These are phyloP conservation scores for Excoecaria agallocha DNA, from an alignment of 345 rosid genomes.

Conservation along the genomic window DNA sequence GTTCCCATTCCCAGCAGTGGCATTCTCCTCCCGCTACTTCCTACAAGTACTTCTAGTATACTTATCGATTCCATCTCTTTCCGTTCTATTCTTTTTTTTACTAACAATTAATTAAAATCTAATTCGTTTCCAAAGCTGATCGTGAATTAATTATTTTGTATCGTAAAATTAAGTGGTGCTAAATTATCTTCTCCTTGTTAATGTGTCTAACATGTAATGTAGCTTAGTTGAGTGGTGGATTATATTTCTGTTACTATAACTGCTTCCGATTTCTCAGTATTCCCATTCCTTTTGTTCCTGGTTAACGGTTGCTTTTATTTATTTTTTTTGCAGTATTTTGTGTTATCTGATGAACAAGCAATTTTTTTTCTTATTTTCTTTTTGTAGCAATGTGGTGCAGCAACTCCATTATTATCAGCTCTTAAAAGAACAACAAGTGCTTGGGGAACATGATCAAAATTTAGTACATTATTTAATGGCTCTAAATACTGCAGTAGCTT, in stretches of 20 bases:
- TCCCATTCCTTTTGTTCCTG: constrained; percentile 6
- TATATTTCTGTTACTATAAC: background rate
- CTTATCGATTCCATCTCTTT: constrained; percentile 11
- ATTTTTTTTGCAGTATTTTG: too few relatives aligned
- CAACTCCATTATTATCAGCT: too few relatives aligned
- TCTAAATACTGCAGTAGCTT: too few relatives aligned
- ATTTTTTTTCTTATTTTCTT: too few relatives aligned
- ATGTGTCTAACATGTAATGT: constrained; percentile 13
- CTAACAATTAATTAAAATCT: too few relatives aligned
- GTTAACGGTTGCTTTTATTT: background rate
- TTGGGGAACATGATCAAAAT: too few relatives aligned
- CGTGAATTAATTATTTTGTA: background rate
- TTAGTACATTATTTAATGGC: too few relatives aligned
- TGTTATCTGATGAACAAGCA: too few relatives aligned
- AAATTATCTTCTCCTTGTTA: background rate
- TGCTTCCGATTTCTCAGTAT: background rate
- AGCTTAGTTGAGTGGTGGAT: constrained; percentile 9
- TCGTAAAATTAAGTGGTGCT: background rate
- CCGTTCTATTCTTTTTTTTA: too few relatives aligned
- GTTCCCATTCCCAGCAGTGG: constrained; percentile 34
- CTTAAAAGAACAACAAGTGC: too few relatives aligned
- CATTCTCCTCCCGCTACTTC: constrained; percentile 15
- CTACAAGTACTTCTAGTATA: constrained; percentile 21
- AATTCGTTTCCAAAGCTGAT: too few relatives aligned
- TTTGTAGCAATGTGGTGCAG: too few relatives aligned